These are phyloP conservation scores for Colletotrichum sp. DNA, from an alignment of 2,329 filamentous ascomycete genomes.

Conservation along the genomic window DNA sequence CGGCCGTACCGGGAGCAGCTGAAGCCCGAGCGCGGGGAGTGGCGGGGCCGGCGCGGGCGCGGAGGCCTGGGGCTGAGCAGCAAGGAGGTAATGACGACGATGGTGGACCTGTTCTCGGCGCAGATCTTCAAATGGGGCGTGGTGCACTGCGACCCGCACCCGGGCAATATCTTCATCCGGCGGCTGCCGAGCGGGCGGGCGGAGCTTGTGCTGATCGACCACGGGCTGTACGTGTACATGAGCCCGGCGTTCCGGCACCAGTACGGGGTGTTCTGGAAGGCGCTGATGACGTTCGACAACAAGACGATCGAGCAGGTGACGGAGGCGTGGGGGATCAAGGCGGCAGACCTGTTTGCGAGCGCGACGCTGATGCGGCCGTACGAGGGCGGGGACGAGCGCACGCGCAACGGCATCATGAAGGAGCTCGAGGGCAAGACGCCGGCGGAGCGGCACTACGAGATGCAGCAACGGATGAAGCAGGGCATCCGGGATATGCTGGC, in stretches of 20 bases:
- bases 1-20: slow-evolving; percentile 63
- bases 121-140: slow-evolving; percentile 98
- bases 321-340: slow-evolving; percentile 83
- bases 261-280: slow-evolving; percentile 92
- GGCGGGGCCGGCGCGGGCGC: slow-evolving; percentile 66
- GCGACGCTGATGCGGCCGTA: slow-evolving; percentile 92
- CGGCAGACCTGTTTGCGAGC: slow-evolving; percentile 88
- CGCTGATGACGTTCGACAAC: slow-evolving; percentile 93
- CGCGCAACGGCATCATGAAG: slow-evolving; percentile 68
- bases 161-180: slow-evolving; percentile 95
- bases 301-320: slow-evolving; percentile 76
- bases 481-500: slow-evolving; percentile 71
- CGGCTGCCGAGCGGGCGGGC: slow-evolving; percentile 81
- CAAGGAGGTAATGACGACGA: slow-evolving; percentile 92
- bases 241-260: slow-evolving; percentile 80
- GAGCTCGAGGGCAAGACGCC: slow-evolving; percentile 62
- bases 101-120: slow-evolving; percentile 94
- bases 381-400: slow-evolving; percentile 77
- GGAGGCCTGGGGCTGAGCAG: slow-evolving; percentile 85
- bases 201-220: slow-evolving; percentile 95
- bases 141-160: slow-evolving; percentile 96
- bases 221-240: slow-evolving; percentile 96
- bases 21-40: slow-evolving; percentile 77
- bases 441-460: slow-evolving; percentile 83
- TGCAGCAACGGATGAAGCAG: slow-evolving; percentile 85